phyloP scores from a whole-genome alignment of 2,329 filamentous ascomycete species.

The Claviceps sp. region DNA sequence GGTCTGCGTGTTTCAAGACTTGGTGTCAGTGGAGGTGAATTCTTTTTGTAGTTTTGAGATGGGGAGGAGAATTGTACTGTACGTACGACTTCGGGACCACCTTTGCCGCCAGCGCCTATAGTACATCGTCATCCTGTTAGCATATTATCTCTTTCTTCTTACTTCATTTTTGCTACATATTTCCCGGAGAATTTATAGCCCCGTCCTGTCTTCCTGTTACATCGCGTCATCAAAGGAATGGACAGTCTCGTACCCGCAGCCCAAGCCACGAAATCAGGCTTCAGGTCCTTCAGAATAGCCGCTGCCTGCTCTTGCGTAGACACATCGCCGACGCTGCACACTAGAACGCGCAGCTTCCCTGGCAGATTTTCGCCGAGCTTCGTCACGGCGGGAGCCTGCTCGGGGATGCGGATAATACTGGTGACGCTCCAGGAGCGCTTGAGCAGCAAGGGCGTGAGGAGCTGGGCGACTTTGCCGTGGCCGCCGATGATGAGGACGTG shows the following conservation, averaged over 20 bases:
- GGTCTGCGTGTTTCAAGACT: slow-evolving; percentile 24
- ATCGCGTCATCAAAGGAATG: background rate
- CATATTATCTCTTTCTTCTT: background rate
- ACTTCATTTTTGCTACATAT: too few species aligned
- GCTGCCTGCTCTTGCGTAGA: slow-evolving; percentile 48
- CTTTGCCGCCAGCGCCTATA: slow-evolving; percentile 45
- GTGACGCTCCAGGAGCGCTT: slow-evolving; percentile 64
- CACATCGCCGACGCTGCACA: slow-evolving; percentile 60
- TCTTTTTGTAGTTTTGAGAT: background rate
- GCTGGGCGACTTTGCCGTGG: slow-evolving; percentile 65
- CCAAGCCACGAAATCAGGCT: slow-evolving; percentile 55
- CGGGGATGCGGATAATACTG: slow-evolving; percentile 61
- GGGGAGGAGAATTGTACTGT: background rate
- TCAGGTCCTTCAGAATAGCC: slow-evolving; percentile 45
- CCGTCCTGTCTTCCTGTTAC: background rate
- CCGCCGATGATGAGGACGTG: slow-evolving; percentile 65
- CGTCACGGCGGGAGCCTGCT: slow-evolving; percentile 51
- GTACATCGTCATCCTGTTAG: background rate
- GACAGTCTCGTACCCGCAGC: slow-evolving; percentile 40
- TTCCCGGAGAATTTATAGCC: too few species aligned
- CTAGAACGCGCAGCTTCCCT: slow-evolving; percentile 54
- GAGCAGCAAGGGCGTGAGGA: slow-evolving; percentile 65
- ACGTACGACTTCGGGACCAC: slow-evolving; percentile 35
- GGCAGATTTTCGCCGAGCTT: slow-evolving; percentile 43
- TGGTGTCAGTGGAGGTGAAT: background rate